Base-by-base conservation (phyloP, 805 yeast genomes). In the Ogataea populi-albae region DNA sequence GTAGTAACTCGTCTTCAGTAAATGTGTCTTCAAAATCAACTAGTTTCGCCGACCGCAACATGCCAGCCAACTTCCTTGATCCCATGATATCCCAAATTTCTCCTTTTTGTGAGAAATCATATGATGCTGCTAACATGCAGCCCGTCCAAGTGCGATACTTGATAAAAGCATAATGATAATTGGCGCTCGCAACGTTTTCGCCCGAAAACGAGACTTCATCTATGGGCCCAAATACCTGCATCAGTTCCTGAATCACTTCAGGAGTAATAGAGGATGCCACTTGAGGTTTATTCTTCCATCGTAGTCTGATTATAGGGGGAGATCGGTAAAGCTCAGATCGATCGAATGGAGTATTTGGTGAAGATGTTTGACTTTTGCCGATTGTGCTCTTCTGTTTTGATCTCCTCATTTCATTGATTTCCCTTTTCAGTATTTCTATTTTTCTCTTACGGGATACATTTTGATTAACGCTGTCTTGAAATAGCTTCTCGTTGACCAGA, bases 221-320 rank as follows among this genome's bases (percentile, higher is more conserved):
- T 2, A 73, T 50, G 0, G 57, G 43, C 1, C 80, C 81, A 52
- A 74, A 75, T 2, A 66, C 66, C 14, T 47, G 46, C 77, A 75
- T 69, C 18, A 75, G 54, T 30, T 59, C 52, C 16, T 26, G 17
- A 15, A 75, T 50, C 3, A 65, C 52, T 1, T 59, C 67, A 1
- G 41, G 45, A 16, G 55, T 58, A 15, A 71, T 51, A 15, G 55
- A 39, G 1, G 50, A 65, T 11, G 50, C 46, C 4, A 69, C 29
- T 28, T 64, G 66, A 5, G 59, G 60, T 38, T 62, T 62, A 30
- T 61, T 58, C 45, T 72, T 73, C 78, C 79, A 75, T 43, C 59
- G 65, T 17, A 74, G 57, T 17, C 52, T 40, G 17, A 66, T 64
- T 22, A 30, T 28, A 5, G 41, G 37, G 4, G 48, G 38, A 16